Percentiles rank a stretch among this genome's conserved stretches.
Evolutionary conservation across 1,284 basidiomycete genomes (phyloP).

Genomic region (Omphalotus olearius): DNA sequence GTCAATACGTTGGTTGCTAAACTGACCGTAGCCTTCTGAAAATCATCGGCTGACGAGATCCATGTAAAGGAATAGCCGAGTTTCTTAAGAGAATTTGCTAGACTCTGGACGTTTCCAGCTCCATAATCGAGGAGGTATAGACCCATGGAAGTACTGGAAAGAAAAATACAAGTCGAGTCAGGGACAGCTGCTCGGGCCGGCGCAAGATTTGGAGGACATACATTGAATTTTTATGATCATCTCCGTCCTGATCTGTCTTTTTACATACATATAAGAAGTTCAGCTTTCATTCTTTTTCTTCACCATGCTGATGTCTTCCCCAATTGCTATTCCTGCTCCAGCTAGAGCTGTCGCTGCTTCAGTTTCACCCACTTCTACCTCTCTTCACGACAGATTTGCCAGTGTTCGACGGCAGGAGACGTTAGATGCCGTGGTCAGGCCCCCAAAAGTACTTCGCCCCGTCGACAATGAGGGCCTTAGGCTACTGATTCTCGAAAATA

Average conservation of each 20-base stretch:
- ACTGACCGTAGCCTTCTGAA: constrained; percentile 87
- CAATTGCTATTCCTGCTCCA: constrained; percentile 39
- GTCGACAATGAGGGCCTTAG: constrained; percentile 72
- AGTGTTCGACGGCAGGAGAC: constrained; percentile 21
- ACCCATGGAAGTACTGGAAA: constrained; percentile 32
- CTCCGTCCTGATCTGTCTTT: constrained; percentile 12
- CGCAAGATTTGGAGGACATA: not conserved
- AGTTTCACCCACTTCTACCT: constrained; percentile 37
- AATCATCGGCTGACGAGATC: constrained; percentile 84
- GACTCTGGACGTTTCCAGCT: constrained; percentile 90
- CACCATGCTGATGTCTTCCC: constrained; percentile 17
- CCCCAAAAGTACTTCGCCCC: constrained; percentile 70
- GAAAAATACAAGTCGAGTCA: not conserved
- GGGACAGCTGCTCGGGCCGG: not conserved
- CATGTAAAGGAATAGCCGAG: constrained; percentile 91
- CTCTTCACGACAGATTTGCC: constrained; percentile 42
- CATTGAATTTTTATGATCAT: not conserved
- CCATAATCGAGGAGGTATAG: constrained; percentile 95
- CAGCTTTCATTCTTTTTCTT: not conserved
- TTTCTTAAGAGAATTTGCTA: constrained; percentile 88
- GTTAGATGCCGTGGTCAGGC: constrained; percentile 33
- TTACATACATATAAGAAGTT: not conserved
- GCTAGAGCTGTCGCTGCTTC: constrained; percentile 40
- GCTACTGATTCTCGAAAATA: constrained; percentile 91
- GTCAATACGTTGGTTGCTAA: not conserved